phyloP scores from a whole-genome alignment of 768 basidiomycete species.

The Pleurotus sapidus region DNA sequence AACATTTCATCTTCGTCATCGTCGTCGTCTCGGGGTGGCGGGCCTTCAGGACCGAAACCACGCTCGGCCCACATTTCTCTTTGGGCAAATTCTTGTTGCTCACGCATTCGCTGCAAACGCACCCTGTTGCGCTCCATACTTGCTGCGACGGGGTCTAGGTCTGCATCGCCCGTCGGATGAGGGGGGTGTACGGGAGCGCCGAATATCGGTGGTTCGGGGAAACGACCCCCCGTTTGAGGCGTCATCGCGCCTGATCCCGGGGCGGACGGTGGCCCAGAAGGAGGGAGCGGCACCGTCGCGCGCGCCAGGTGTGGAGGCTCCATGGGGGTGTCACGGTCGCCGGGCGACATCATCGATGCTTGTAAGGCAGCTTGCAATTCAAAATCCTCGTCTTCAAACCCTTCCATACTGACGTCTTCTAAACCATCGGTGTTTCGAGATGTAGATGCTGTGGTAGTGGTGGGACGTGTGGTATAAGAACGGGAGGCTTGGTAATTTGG shows the following conservation, averaged over 20 bases:
- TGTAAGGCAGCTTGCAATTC: conserved; percentile 87
- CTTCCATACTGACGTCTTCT: conserved; percentile 21
- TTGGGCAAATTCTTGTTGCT: conserved; percentile 65
- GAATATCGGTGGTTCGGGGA: conserved; percentile 6
- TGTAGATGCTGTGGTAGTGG: not conserved
- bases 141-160: conserved; percentile 58
- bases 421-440: not conserved
- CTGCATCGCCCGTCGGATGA: conserved; percentile 12
- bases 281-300: conserved; percentile 23
- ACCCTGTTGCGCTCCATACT: conserved; percentile 63
- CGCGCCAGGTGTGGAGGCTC: conserved; percentile 23
- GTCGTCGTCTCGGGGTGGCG: conserved; percentile 34
- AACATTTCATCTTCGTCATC: conserved; percentile 60
- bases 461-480: conserved; percentile 2
- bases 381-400: conserved; percentile 80
- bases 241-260: conserved; percentile 14
- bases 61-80: conserved; percentile 50
- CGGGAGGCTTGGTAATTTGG: not conserved
- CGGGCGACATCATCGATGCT: conserved; percentile 58
- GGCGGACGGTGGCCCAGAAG: conserved; percentile 11
- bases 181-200: conserved; percentile 1
- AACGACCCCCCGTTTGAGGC: conserved; percentile 8
- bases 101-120: conserved; percentile 60
- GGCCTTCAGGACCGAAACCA: conserved; percentile 25
- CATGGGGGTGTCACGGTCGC: conserved; percentile 11